Base-by-base conservation (phyloP, 2,329 filamentous ascomycete species). In the Phaeosphaeriaceae sp. region DNA sequence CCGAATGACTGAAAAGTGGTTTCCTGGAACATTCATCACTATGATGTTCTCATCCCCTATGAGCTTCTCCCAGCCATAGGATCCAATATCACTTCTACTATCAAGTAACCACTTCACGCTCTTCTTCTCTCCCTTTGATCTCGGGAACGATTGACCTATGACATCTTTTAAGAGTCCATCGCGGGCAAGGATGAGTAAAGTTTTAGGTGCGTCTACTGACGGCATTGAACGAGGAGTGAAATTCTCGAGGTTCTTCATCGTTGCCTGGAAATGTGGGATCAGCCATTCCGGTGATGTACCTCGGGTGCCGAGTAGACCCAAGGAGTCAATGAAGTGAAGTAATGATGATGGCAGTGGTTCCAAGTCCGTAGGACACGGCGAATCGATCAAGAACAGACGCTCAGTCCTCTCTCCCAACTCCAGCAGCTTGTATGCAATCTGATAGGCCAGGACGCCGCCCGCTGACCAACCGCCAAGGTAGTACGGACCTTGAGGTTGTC, bases 381-480 rank as follows among this genome's bases (percentile, higher is more conserved):
- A 31, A 31, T 76, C 73, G 24, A 76, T 57, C 11, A 76, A 51
- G 15, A 69, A 50, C 10, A 77, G 60, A 6, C 48, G 46, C 2
- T 63, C 48, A 13, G 75, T 66, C 36, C 42, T 50, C 36, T 73
- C 67, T 13, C 69, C 68, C 11, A 53, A 48, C 0, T 47, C 50
- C 3, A 67, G 46, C 1, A 67, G 54, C 22, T 53, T 42, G 19
- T 60, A 27, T 13, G 71, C 65, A 10, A 73, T 72, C 56, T 76
- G 71, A 58, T 75, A 79, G 6, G 77, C 74, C 48, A 75, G 68
- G 17, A 75, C 67, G 41, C 74, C 77, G 13, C 78, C 78, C 25
- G 71, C 68, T 4, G 76, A 78, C 74, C 75, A 79, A 33, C 77
- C 78, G 40, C 70, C 76, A 11, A 80, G 60, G 45, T 71, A 61